phyloP scores from a whole-genome alignment of 768 basidiomycete species.

The Pleurotus cornucopiae region DNA sequence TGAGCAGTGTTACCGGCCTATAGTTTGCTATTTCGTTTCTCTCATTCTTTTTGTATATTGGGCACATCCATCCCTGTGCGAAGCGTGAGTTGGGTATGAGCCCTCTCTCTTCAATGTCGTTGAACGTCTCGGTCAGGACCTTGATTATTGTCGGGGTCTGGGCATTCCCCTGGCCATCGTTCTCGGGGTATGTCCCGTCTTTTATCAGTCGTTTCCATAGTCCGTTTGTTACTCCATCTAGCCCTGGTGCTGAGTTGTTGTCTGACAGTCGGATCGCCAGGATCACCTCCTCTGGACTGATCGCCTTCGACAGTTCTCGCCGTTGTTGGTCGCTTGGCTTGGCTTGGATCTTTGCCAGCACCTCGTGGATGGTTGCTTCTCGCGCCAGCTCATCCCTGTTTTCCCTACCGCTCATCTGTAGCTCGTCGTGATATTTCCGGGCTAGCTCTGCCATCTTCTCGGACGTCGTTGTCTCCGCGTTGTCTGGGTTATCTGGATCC shows the following conservation, averaged over 20 bases:
- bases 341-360: neutral
- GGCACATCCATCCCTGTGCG: slow-evolving; percentile 31
- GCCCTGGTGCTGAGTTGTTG: neutral
- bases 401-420: neutral
- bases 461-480: neutral
- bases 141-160: slow-evolving; percentile 8
- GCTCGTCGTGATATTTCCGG: neutral
- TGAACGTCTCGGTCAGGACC: slow-evolving; percentile 11
- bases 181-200: slow-evolving; percentile 11
- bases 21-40: slow-evolving; percentile 27
- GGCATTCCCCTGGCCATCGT: slow-evolving; percentile 8
- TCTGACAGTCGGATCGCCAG: slow-evolving; percentile 2
- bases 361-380: neutral
- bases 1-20: slow-evolving; percentile 31
- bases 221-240: neutral
- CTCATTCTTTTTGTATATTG: slow-evolving; percentile 38
- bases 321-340: no score
- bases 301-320: neutral
- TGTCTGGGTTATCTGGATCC: neutral
- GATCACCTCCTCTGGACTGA: neutral
- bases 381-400: neutral
- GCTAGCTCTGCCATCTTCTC: slow-evolving; percentile 5
- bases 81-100: slow-evolving; percentile 13
- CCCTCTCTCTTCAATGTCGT: slow-evolving; percentile 26
- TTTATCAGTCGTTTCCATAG: neutral